Conservation (phyloP, 371 early-diverging fungal genomes). For the Circinella minor region DNA sequence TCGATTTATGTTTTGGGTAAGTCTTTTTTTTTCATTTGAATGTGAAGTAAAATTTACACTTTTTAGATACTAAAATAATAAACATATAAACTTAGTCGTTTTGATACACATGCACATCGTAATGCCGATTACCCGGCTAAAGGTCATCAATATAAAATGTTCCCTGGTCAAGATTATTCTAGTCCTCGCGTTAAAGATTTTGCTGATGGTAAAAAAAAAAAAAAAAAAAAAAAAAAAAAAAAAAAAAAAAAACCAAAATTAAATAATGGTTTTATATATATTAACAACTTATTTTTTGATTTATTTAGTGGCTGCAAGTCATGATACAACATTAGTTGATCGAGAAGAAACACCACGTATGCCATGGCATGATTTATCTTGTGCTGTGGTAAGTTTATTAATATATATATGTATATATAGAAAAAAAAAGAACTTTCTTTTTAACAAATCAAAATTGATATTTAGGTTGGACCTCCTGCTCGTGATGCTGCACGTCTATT, state of each 20-base stretch:
- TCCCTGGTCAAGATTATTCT: conserved; percentile 90
- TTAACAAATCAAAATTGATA: too few relatives aligned
- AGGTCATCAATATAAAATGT: conserved; percentile 52
- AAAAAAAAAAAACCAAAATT: not conserved
- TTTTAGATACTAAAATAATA: not conserved
- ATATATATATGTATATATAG: too few relatives aligned
- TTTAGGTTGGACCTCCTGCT: conserved; percentile 73
- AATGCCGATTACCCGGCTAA: conserved; percentile 74
- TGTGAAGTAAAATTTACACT: not conserved
- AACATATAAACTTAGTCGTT: conserved; percentile 59
- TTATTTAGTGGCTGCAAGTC: conserved; percentile 49
- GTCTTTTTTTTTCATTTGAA: not conserved
- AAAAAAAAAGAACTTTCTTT: too few relatives aligned
- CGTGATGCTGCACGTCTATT: conserved; percentile 89
- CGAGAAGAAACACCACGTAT: conserved; percentile 72
- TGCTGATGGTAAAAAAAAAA: conserved; percentile 55
- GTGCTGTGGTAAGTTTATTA: conserved; percentile 59
- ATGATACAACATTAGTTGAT: conserved; percentile 62
- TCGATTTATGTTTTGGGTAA: conserved; percentile 89
- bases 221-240: not conserved
- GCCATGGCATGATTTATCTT: conserved; percentile 97
- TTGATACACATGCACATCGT: conserved; percentile 82
- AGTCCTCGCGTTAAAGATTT: conserved; percentile 95
- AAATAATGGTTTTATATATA: too few relatives aligned
- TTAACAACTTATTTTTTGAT: not conserved